Conservation (phyloP, 495 filamentous ascomycete species). For the Daldinia caldariorum region DNA sequence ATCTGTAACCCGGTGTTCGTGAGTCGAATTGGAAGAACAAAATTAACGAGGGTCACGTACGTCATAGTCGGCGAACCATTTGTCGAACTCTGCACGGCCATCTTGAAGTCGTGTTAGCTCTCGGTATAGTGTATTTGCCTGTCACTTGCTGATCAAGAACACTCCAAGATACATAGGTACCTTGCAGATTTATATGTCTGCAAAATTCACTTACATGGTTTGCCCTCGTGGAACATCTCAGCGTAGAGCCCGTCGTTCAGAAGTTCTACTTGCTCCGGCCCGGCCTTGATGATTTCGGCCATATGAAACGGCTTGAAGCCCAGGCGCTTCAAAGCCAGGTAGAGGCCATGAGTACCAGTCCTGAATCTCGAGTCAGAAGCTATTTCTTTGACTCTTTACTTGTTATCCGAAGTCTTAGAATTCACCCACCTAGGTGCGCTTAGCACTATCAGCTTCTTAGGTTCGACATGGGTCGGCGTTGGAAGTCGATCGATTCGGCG, state of each 20-base stretch:
- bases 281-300: constrained; percentile 31
- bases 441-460: constrained; percentile 46
- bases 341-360: constrained; percentile 46
- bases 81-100: constrained; percentile 46
- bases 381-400: background rate
- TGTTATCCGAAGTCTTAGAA: background rate
- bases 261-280: constrained; percentile 19
- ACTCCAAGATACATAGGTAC: background rate
- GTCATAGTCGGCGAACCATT: constrained; percentile 49
- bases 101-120: constrained; percentile 29
- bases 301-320: constrained; percentile 48
- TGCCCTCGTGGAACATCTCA: constrained; percentile 39
- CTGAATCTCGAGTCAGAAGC: constrained; percentile 30
- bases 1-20: constrained; percentile 15
- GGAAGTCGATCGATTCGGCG: constrained; percentile 43
- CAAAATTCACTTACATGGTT: constrained; percentile 37
- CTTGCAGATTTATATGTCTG: background rate
- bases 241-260: constrained; percentile 40
- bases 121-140: background rate
- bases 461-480: constrained; percentile 35
- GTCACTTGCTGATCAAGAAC: background rate
- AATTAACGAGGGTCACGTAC: constrained; percentile 30
- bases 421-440: constrained; percentile 43
- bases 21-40: constrained; percentile 3
- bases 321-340: constrained; percentile 42